Percentiles rank a stretch among this genome's conserved stretches.
Conservation (phyloP, 2,329 filamentous ascomycete genomes). For the Pestalotiopsis sp. region DNA sequence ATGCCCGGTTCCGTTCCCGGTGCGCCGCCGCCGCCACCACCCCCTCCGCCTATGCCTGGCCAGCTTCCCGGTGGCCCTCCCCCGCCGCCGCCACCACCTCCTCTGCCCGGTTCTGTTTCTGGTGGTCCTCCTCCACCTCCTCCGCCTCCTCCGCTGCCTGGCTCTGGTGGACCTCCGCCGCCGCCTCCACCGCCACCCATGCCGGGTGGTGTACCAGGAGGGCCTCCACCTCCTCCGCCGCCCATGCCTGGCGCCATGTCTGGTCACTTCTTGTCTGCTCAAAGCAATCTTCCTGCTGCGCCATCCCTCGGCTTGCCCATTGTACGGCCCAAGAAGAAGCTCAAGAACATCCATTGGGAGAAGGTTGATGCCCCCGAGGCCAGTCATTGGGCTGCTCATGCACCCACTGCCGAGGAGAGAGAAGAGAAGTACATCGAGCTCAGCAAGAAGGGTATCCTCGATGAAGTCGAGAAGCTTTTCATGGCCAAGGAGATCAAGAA, state of each 20-base stretch:
- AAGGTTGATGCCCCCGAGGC: constrained; percentile 92
- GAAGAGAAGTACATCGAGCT: constrained; percentile 96
- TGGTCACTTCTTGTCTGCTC: constrained; percentile 75
- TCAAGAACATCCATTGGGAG: constrained; percentile 99
- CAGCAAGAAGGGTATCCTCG: constrained; percentile 90
- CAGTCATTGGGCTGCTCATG: constrained; percentile 89
- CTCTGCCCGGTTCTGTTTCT: constrained; percentile 41
- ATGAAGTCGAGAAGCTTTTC: constrained; percentile 97
- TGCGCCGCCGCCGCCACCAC: constrained; percentile 36
- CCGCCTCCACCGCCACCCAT: constrained; percentile 44
- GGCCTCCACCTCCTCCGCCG: constrained; percentile 55
- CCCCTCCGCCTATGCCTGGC: constrained; percentile 43
- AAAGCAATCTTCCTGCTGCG: constrained; percentile 55
- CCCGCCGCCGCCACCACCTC: constrained; percentile 37
- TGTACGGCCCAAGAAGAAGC: constrained; percentile 95
- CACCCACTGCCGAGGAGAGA: constrained; percentile 82
- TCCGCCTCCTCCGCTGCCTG: constrained; percentile 48
- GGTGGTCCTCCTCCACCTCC: constrained; percentile 42
- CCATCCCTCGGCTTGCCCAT: constrained; percentile 73
- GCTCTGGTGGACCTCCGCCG: constrained; percentile 33
- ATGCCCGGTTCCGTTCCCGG: constrained; percentile 35
- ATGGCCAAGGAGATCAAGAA: constrained; percentile 95
- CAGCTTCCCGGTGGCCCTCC: constrained; percentile 39
- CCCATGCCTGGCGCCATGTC: constrained; percentile 71
- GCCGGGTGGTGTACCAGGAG: constrained; percentile 41